Conservation (phyloP, 2,329 filamentous ascomycete genomes). For the Aurifilum marmelostoma region DNA sequence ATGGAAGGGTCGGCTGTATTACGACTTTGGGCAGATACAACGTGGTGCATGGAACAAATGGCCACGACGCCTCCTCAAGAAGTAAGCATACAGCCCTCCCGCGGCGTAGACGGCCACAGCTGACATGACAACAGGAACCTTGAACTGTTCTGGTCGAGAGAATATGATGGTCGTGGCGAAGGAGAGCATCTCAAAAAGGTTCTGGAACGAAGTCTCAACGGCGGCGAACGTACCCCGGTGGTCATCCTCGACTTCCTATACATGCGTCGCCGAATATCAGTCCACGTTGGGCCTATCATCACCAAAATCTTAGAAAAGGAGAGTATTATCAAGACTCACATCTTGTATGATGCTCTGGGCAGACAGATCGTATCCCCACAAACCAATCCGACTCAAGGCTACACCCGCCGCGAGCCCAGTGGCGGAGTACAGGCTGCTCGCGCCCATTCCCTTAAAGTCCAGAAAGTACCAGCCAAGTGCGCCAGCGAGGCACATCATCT, state of each 20-base stretch:
- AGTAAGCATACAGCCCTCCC: conserved; percentile 56
- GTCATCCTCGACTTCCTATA: conserved; percentile 56
- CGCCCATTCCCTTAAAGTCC: conserved; percentile 29
- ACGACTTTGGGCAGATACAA: conserved; percentile 31
- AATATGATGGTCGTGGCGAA: conserved; percentile 69
- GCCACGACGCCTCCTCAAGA: conserved; percentile 60
- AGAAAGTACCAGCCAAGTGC: conserved; percentile 49
- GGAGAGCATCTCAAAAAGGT: conserved; percentile 69
- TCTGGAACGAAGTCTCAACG: conserved; percentile 70
- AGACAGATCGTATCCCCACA: conserved; percentile 66
- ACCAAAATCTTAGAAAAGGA: not conserved
- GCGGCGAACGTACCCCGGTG: conserved; percentile 70
- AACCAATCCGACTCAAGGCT: conserved; percentile 60
- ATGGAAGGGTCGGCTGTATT: not conserved
- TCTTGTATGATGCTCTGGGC: conserved; percentile 65
- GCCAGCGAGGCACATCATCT: conserved; percentile 58
- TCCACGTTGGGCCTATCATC: not conserved
- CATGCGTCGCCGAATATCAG: not conserved
- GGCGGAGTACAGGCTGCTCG: conserved; percentile 43
- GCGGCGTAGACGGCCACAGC: conserved; percentile 54
- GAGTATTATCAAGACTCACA: conserved; percentile 40
- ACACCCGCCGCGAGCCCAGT: conserved; percentile 53
- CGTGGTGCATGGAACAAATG: conserved; percentile 58
- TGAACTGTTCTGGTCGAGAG: conserved; percentile 64
- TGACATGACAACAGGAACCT: conserved; percentile 64